Conservation (phyloP, 192 early-diverging fungal species). For the Coemansia sp. region DNA sequence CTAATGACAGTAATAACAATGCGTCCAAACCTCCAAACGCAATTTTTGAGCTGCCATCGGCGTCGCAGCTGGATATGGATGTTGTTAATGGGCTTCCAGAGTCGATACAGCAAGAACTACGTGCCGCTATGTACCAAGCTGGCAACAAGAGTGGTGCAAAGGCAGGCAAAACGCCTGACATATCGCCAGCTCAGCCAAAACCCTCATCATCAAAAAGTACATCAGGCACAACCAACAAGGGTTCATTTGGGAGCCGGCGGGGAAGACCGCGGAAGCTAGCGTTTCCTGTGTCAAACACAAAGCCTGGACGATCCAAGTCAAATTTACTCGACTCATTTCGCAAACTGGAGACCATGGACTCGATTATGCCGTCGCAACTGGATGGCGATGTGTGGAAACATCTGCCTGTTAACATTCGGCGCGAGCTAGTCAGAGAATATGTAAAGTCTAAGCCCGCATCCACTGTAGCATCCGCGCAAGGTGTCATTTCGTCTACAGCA, state of each 20-base stretch:
- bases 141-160: not conserved
- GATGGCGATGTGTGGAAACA: slow-evolving; percentile 33
- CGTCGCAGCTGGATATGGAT: slow-evolving; percentile 41
- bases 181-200: not conserved
- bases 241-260: slow-evolving; percentile 4
- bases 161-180: not conserved
- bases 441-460: slow-evolving; percentile 18
- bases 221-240: not conserved
- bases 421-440: slow-evolving; percentile 39
- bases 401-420: slow-evolving; percentile 35
- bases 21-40: not conserved
- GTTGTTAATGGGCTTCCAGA: slow-evolving; percentile 39
- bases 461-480: not conserved
- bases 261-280: slow-evolving; percentile 32
- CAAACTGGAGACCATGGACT: slow-evolving; percentile 28
- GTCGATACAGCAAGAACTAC: slow-evolving; percentile 37
- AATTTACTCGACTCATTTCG: slow-evolving; percentile 37
- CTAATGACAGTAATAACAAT: not conserved
- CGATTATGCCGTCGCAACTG: slow-evolving; percentile 47
- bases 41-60: slow-evolving; percentile 25
- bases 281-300: slow-evolving; percentile 4
- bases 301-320: slow-evolving; percentile 5
- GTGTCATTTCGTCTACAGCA: not conserved
- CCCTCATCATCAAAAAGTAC: not conserved
- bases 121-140: slow-evolving; percentile 16